Base-by-base conservation (phyloP, 352 stramenopile genomes). In the Thalassiosira mediterranea region DNA sequence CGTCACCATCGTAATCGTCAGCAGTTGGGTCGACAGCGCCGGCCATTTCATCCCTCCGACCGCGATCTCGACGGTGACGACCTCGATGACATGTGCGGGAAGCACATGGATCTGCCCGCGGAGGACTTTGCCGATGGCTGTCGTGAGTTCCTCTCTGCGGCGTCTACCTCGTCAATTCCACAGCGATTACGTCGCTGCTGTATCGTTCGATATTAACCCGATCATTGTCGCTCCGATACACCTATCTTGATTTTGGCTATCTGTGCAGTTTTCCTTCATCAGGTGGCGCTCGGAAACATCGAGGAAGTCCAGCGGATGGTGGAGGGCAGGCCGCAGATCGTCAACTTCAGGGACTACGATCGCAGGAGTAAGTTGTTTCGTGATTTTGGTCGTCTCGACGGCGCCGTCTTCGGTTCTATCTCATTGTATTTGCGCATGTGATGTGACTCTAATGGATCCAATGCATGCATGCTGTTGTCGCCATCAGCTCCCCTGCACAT, bases 311-410 rank as follows among this genome's bases (percentile, higher is more conserved):
- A 73, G 21, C 10, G 21, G 25, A 60, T 74, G 4, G 26, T 67
- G 0, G 5, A 53, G 5, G 42, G 61, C 11, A 3, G 53, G 53
- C 68, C 28, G 1, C 19, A n/a, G 21, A 42, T 87, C 3, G 76
- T 94, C 11, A 88, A 86, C 65, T 86, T 91, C 69, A 56, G 83
- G 34, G 71, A 83, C 52, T 81, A 83, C 31, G 87, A 93, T 53
- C 70, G 80, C 11, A 46, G 72, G 63, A 63, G 81, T 64, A 34
- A 64, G 56, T 54, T 23, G 3, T 44, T 8, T 25, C 25, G 23
- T 21, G 2, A 47, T 54, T 2, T 34, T 42, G 19, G 26, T 21
- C 19, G 19, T 58, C n/a, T 2, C 31, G 5, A 21, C 15, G 49
- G 25, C 3, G 19, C 10, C 3, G 19, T 58, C 28, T 58, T 2